Percentiles rank a stretch among this genome's conserved stretches.
Conservation (phyloP, 2,329 filamentous ascomycete species). For the Cladophialophora immunda region DNA sequence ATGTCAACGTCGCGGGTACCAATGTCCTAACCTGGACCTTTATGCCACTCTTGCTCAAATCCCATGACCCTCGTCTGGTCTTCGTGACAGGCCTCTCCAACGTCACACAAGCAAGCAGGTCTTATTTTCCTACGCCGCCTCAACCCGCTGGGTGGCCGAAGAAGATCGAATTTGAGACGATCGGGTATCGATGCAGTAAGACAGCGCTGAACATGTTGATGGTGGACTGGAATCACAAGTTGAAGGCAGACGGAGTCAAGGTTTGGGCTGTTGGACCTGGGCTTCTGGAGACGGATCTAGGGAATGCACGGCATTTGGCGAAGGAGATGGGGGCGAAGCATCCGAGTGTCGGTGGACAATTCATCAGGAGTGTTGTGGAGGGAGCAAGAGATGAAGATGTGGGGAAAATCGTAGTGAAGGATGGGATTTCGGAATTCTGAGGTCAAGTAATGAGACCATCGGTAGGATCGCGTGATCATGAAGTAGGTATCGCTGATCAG, state of each 20-base stretch:
- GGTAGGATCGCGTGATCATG: background rate
- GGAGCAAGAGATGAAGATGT: constrained; percentile 46
- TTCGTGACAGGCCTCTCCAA: constrained; percentile 48
- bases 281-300: constrained; percentile 56
- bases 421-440: constrained; percentile 43
- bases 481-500: constrained; percentile 1
- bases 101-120: constrained; percentile 23
- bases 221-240: constrained; percentile 45
- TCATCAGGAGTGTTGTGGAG: constrained; percentile 40
- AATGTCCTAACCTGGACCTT: constrained; percentile 36
- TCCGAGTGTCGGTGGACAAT: constrained; percentile 43
- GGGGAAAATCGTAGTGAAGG: constrained; percentile 44
- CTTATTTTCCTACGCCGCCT: constrained; percentile 39
- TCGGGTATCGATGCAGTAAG: constrained; percentile 53
- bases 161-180: constrained; percentile 34
- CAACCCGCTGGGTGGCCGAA: constrained; percentile 56
- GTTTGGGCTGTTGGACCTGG: constrained; percentile 59
- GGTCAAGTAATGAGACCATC: background rate
- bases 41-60: constrained; percentile 47
- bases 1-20: constrained; percentile 39
- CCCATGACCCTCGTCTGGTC: constrained; percentile 43
- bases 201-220: constrained; percentile 55
- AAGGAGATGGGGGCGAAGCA: constrained; percentile 40
- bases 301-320: constrained; percentile 42
- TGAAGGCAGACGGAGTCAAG: constrained; percentile 57